phyloP scores from a whole-genome alignment of 139 green algal genomes.

The Micromonas pusilla region DNA sequence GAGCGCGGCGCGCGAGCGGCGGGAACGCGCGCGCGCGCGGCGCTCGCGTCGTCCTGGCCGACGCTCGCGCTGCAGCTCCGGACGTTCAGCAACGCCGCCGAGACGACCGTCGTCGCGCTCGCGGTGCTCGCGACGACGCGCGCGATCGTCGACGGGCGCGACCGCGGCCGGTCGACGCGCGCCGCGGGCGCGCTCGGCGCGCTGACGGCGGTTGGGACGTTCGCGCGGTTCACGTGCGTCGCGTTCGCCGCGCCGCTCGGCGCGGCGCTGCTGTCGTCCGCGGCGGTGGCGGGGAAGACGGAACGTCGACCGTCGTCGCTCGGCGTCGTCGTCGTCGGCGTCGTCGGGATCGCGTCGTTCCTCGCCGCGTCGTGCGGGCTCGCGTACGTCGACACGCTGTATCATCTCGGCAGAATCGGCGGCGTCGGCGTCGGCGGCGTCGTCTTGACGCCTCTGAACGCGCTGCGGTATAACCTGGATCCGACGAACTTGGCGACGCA shows the following conservation, averaged over 20 bases:
- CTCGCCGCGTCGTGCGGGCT: not conserved
- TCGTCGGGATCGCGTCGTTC: not conserved
- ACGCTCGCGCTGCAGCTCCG: not conserved
- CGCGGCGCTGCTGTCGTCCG: no score
- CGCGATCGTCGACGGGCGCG: not conserved
- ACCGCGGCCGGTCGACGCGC: not conserved
- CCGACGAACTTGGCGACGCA: not conserved
- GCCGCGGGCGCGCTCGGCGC: not conserved
- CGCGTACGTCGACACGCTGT: not conserved
- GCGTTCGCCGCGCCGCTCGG: not conserved
- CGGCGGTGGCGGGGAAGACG: not conserved
- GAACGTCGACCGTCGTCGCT: no score
- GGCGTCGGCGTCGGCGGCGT: not conserved
- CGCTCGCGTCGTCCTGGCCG: constrained; percentile 12
- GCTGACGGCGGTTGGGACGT: not conserved
- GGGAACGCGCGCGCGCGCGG: not conserved
- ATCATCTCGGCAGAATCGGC: not conserved
- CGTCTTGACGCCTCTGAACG: constrained; percentile 1
- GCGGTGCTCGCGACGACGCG: not conserved
- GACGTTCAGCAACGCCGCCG: constrained; percentile 16
- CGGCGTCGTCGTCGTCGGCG: not conserved
- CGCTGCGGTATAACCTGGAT: constrained; percentile 10
- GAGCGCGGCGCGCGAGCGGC: not conserved
- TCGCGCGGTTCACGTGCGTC: constrained; percentile 5
- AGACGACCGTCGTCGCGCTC: constrained; percentile 6